Evolutionary conservation across 192 early-diverging fungal genomes (phyloP).

Genomic region (Phlyctochytrium bullatum): DNA sequence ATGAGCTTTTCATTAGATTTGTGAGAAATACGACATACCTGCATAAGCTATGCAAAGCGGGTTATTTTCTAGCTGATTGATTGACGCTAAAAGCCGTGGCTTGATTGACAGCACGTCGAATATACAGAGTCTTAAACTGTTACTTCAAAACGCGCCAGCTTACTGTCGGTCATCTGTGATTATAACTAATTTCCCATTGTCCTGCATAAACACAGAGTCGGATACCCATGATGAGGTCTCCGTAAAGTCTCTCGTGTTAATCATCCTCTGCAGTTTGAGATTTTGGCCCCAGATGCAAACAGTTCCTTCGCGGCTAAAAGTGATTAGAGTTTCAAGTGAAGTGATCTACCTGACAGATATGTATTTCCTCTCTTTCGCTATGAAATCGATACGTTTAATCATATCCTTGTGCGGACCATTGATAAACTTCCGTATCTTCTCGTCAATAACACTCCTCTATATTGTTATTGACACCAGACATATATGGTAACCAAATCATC

Average conservation of each 20-base stretch:
- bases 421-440: constrained; percentile 45
- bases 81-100: constrained; percentile 45
- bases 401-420: constrained; percentile 57
- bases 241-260: constrained; percentile 49
- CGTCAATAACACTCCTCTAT: constrained; percentile 52
- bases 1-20: constrained; percentile 37
- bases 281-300: constrained; percentile 54
- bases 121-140: constrained; percentile 45
- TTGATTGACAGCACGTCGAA: constrained; percentile 65
- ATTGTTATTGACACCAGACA: neutral
- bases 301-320: constrained; percentile 49
- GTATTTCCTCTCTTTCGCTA: constrained; percentile 61
- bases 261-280: constrained; percentile 51
- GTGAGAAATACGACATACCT: constrained; percentile 22
- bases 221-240: constrained; percentile 48
- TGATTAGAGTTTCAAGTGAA: constrained; percentile 2
- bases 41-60: constrained; percentile 56
- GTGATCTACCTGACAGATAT: constrained; percentile 50
- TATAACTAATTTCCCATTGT: constrained; percentile 50
- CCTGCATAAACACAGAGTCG: constrained; percentile 53
- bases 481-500: constrained; percentile 25
- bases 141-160: constrained; percentile 1
- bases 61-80: constrained; percentile 57
- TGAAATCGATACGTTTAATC: constrained; percentile 56
- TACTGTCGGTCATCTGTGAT: constrained; percentile 62